Base-by-base conservation (phyloP, 2,329 filamentous ascomycete genomes). In the Juglanconis juglandina region DNA sequence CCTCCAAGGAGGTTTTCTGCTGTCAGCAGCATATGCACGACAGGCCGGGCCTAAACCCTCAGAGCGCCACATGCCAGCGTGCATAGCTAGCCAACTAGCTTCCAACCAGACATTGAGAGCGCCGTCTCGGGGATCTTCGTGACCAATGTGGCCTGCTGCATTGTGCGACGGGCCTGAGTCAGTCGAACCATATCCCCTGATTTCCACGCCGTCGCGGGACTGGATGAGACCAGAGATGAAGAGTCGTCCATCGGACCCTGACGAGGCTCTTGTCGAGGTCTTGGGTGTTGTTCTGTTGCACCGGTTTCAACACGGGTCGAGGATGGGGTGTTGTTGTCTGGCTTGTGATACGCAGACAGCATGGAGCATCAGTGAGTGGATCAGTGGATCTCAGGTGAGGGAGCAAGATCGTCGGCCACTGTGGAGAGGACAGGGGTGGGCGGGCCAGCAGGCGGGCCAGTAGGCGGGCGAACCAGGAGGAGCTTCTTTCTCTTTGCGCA, bases 131-230 rank as follows among this genome's bases (percentile, higher is more conserved):
- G 35, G 7, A 48, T 37, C 32, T 52, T 41, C 46, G 35, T 53
- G 35, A 52, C 60, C 46, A 24, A 60, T 60, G 42, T 55, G 57
- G 60, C 49, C 39, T 52, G 57, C 50, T 62, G 60, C 60, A 60
- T 60, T 50, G 60, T 62, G 58, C 50, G 53, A 60, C 60, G 35
- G 34, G 61, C 41, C 53, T 60, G 61, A 54, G 35, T 48, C 50
- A 46, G 57, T 37, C 49, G 47, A 48, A 47, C 49, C 30, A 48
- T 24, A 58, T n/a, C n/a, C 37, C 51, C 52, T 46, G 42, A 44
- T 41, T 47, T 2, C 52, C 41, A 35, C 41, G 52, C 52, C 41
- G 41, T 47, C n/a, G 14, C 46, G 35, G 32, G 54, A 34, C 34
- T 32, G 7, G 41, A 39, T 39, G 7, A 56, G 33, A 6, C n/a